These are phyloP conservation scores for Phyllosticta paracitricarpa DNA, from an alignment of 2,329 filamentous ascomycete species.

Conservation along the genomic window DNA sequence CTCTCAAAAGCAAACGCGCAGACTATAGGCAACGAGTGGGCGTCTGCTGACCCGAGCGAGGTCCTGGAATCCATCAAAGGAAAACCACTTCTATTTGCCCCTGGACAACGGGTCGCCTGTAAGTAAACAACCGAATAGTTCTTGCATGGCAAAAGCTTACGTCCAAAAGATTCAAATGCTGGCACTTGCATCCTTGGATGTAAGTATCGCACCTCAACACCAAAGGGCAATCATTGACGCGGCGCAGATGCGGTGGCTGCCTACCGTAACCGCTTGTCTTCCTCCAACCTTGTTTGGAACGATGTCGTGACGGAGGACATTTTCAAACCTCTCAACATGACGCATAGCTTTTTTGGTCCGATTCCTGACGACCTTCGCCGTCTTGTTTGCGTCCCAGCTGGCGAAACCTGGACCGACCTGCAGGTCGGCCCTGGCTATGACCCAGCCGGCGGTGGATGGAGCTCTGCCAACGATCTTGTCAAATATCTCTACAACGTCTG, in stretches of 20 bases:
- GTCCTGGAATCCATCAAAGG: slow-evolving; percentile 16
- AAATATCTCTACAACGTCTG: slow-evolving; percentile 19
- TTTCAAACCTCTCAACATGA: slow-evolving; percentile 19
- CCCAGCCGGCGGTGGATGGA: slow-evolving; percentile 24
- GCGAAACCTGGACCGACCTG: slow-evolving; percentile 20
- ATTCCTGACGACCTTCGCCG: slow-evolving; percentile 16
- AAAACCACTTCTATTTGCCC: slow-evolving; percentile 21
- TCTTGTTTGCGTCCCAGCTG: slow-evolving; percentile 18
- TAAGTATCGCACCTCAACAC: neutral
- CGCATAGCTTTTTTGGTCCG: slow-evolving; percentile 18
- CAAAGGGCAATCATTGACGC: slow-evolving; percentile 1
- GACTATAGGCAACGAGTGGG: slow-evolving; percentile 21
- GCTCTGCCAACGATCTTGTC: slow-evolving; percentile 21
- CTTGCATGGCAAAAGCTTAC: neutral
- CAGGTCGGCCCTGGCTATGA: slow-evolving; percentile 21
- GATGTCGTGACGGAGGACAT: slow-evolving; percentile 16
- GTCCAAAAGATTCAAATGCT: slow-evolving; percentile 18
- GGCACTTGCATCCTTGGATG: slow-evolving; percentile 20
- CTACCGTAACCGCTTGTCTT: slow-evolving; percentile 18
- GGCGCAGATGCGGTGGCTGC: slow-evolving; percentile 14
- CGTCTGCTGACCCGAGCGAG: slow-evolving; percentile 13
- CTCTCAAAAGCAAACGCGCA: slow-evolving; percentile 17
- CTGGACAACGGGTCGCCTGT: slow-evolving; percentile 20
- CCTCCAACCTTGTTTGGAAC: slow-evolving; percentile 16
- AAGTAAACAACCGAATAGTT: slow-evolving; percentile 5